Conservation (phyloP, 1,284 basidiomycete genomes). For the Neonothopanus nambi region DNA sequence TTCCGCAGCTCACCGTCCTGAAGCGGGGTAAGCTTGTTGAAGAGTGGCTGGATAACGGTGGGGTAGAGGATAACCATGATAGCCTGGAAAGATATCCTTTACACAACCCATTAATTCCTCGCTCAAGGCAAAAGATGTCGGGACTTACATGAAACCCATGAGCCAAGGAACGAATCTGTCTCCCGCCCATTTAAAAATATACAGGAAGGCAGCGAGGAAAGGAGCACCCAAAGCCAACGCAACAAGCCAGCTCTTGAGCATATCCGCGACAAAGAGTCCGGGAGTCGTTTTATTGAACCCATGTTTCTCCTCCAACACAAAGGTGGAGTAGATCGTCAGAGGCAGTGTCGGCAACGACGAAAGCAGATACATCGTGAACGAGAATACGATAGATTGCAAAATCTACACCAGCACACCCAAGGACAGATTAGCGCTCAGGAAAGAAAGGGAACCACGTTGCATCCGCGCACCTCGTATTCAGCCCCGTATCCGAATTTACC, state of each 20-base stretch:
- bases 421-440: background rate
- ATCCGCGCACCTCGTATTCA: slow-evolving; percentile 55
- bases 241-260: slow-evolving; percentile 79
- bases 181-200: slow-evolving; percentile 92
- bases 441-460: slow-evolving; percentile 6
- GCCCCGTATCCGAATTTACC: slow-evolving; percentile 58
- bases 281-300: slow-evolving; percentile 96
- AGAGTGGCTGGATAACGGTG: slow-evolving; percentile 91
- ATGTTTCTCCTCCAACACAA: slow-evolving; percentile 92
- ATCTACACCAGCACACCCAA: slow-evolving; percentile 52
- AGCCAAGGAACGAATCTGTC: slow-evolving; percentile 87
- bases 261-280: slow-evolving; percentile 72
- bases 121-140: background rate
- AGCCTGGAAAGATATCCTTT: slow-evolving; percentile 82
- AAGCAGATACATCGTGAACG: slow-evolving; percentile 64
- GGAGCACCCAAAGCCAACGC: slow-evolving; percentile 82
- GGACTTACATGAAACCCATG: slow-evolving; percentile 77
- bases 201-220: slow-evolving; percentile 85
- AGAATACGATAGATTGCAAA: slow-evolving; percentile 80
- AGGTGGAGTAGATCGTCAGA: slow-evolving; percentile 82
- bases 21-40: slow-evolving; percentile 95
- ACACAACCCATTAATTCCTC: background rate
- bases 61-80: slow-evolving; percentile 86
- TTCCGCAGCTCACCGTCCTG: slow-evolving; percentile 71
- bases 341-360: slow-evolving; percentile 75